Percentiles rank a stretch among this genome's conserved stretches.
phyloP scores from a whole-genome alignment of 371 early-diverging fungal species.

The Mortierella sp. region DNA sequence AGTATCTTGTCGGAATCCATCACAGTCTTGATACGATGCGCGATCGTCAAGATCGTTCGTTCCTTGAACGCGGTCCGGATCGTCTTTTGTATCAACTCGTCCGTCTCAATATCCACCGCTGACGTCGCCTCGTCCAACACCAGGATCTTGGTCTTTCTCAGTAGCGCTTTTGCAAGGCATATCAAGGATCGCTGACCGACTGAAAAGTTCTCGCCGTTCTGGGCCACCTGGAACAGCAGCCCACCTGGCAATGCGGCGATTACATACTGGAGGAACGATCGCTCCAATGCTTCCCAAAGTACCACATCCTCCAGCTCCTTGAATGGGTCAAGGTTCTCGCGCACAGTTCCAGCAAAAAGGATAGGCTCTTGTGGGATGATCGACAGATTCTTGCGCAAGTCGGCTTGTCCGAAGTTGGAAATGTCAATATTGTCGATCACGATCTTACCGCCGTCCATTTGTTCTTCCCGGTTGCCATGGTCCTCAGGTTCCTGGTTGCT shows the following conservation, averaged over 20 bases:
- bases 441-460: background rate
- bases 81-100: no score
- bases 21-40: no score
- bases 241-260: background rate
- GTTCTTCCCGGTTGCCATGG: background rate
- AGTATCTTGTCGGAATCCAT: background rate
- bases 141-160: constrained; percentile 71
- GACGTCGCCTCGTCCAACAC: constrained; percentile 52
- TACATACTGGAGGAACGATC: background rate
- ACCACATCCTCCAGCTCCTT: background rate
- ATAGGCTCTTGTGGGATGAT: background rate
- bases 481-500: no score
- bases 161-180: constrained; percentile 64
- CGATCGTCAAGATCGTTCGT: no score
- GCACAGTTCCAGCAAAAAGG: background rate
- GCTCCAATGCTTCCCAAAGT: background rate
- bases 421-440: background rate
- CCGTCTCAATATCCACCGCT: no score
- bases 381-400: background rate
- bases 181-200: constrained; percentile 61
- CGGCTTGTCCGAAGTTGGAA: background rate
- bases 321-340: background rate
- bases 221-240: background rate
- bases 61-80: no score
- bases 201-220: background rate